A percentile compares a stretch with the other conserved stretches of the same genome.
Conservation (phyloP, 345 rosid genomes). For the Psidium friedrichsthalianum region DNA sequence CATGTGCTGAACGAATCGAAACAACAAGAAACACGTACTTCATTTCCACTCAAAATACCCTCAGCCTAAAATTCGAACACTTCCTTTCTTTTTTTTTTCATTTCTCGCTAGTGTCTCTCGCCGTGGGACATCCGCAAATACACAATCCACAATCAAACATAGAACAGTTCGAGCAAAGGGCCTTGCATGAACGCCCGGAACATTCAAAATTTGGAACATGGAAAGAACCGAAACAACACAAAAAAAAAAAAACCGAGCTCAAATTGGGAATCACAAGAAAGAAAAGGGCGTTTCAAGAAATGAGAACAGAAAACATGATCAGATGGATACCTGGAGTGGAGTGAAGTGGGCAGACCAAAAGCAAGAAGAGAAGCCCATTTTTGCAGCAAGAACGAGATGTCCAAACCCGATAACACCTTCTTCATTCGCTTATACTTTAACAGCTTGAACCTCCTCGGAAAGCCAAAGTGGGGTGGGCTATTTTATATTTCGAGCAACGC, state of each 20-base stretch:
- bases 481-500: not conserved
- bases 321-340: not conserved
- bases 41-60: not conserved
- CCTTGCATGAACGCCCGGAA: not conserved
- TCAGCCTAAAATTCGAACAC: not conserved
- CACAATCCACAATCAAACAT: not conserved
- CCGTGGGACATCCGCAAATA: not conserved
- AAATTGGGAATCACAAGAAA: not conserved
- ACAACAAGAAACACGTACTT: not conserved
- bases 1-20: not conserved
- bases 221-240: not conserved
- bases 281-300: not conserved
- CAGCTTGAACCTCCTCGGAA: not conserved
- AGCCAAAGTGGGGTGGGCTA: not conserved
- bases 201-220: not conserved
- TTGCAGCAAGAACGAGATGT: conserved; percentile 10
- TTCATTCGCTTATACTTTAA: conserved; percentile 9
- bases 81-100: not conserved
- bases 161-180: not conserved
- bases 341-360: conserved; percentile 19
- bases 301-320: not conserved
- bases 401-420: conserved; percentile 9
- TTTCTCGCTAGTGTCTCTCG: not conserved
- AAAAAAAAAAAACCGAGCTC: not conserved
- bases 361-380: conserved; percentile 52